phyloP scores from a whole-genome alignment of 352 stramenopile genomes.

The Pythium monospermum region DNA sequence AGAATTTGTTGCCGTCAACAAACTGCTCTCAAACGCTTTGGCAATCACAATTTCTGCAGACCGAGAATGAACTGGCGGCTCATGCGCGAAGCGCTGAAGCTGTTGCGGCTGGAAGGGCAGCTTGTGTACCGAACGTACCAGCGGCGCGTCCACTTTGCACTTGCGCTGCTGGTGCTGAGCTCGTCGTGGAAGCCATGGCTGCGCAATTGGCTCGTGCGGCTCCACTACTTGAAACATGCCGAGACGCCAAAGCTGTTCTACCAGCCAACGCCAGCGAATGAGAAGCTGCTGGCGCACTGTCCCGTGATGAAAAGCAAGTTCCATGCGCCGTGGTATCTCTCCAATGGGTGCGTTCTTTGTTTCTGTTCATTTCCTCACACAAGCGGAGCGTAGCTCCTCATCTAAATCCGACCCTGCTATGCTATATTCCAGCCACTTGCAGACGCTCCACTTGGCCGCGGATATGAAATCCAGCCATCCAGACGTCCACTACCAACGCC shows the following conservation, averaged over 20 bases:
- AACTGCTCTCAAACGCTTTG: neutral
- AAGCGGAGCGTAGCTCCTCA: too few species aligned
- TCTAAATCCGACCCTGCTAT: neutral
- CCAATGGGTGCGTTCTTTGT: constrained; percentile 28
- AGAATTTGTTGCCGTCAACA: constrained; percentile 5
- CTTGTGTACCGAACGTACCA: constrained; percentile 5
- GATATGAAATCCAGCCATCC: constrained; percentile 33
- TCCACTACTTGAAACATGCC: constrained; percentile 31
- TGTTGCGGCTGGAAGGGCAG: constrained; percentile 3
- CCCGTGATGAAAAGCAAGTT: constrained; percentile 34
- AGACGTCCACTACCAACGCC: constrained; percentile 40
- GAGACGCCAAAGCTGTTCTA: constrained; percentile 37
- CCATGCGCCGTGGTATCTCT: constrained; percentile 55
- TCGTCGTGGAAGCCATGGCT: constrained; percentile 15
- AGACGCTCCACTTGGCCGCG: constrained; percentile 43
- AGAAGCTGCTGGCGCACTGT: constrained; percentile 33
- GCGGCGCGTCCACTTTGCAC: constrained; percentile 7
- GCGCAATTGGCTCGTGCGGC: constrained; percentile 8
- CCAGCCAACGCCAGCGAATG: constrained; percentile 29
- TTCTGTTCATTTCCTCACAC: too few species aligned
- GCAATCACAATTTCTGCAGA: neutral
- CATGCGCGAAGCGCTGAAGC: constrained; percentile 6
- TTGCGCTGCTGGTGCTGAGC: constrained; percentile 12
- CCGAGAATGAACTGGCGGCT: constrained; percentile 15
- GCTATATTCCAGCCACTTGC: constrained; percentile 25